These are phyloP conservation scores for Magnaporthiopsis incrustans DNA, from an alignment of 2,329 filamentous ascomycete genomes.

Conservation along the genomic window DNA sequence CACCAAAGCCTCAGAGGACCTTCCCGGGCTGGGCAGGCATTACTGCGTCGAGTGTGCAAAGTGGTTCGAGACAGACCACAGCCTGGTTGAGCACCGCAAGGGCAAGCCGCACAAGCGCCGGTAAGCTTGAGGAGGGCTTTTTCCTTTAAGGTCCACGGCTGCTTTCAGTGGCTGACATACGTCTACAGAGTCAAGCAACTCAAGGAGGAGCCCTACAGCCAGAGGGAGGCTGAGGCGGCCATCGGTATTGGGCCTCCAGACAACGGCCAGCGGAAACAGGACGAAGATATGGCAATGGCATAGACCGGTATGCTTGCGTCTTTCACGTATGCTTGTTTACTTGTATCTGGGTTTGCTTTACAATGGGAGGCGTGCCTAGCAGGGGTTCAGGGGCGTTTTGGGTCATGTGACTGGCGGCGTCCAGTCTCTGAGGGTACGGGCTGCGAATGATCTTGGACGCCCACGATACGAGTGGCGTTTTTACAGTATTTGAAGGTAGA, in stretches of 20 bases:
- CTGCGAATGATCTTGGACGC: neutral
- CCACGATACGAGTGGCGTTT: neutral
- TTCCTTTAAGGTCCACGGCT: too few species aligned
- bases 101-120: constrained; percentile 92
- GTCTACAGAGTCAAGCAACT: constrained; percentile 65
- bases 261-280: constrained; percentile 2
- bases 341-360: neutral
- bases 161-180: constrained; percentile 11
- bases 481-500: neutral
- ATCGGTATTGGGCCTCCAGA: constrained; percentile 37
- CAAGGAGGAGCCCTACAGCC: constrained; percentile 76
- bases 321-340: neutral
- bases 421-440: neutral
- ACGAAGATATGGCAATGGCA: constrained; percentile 11
- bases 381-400: neutral
- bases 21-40: constrained; percentile 75
- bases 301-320: constrained; percentile 8
- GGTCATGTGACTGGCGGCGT: neutral
- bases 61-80: constrained; percentile 84
- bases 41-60: constrained; percentile 94
- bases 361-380: neutral
- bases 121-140: constrained; percentile 31
- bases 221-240: constrained; percentile 78
- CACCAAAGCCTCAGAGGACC: constrained; percentile 73
- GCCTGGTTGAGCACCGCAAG: constrained; percentile 65